These are phyloP conservation scores for Aspergillus asperescens DNA, from an alignment of 495 filamentous ascomycete species.

Conservation along the genomic window DNA sequence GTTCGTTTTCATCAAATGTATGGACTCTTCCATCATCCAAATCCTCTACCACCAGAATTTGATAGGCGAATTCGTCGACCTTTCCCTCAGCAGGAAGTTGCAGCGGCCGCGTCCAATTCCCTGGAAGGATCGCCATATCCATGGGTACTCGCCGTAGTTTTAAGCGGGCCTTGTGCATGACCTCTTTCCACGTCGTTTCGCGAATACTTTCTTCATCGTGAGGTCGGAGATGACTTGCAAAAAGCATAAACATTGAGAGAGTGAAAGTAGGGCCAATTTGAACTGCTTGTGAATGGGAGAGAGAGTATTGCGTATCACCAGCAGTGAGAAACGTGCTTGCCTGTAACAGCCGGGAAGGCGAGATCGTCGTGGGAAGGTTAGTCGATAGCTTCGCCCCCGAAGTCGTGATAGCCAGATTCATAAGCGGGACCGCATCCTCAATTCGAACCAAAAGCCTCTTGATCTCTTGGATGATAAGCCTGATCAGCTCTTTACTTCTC, in stretches of 20 bases:
- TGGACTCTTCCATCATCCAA: slow-evolving; percentile 88
- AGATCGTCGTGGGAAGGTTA: slow-evolving; percentile 72
- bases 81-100: slow-evolving; percentile 47
- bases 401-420: slow-evolving; percentile 92
- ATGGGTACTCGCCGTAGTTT: slow-evolving; percentile 63
- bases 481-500: slow-evolving; percentile 56
- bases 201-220: slow-evolving; percentile 59
- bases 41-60: slow-evolving; percentile 86
- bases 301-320: slow-evolving; percentile 78
- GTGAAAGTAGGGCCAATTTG: slow-evolving; percentile 88
- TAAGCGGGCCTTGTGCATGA: slow-evolving; percentile 88
- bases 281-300: slow-evolving; percentile 56
- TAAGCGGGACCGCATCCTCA: slow-evolving; percentile 87
- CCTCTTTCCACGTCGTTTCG: slow-evolving; percentile 93
- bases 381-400: slow-evolving; percentile 84
- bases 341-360: slow-evolving; percentile 85
- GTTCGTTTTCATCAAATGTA: slow-evolving; percentile 62
- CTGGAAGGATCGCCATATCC: slow-evolving; percentile 28
- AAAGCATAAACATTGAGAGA: slow-evolving; percentile 94
- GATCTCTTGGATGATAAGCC: slow-evolving; percentile 68
- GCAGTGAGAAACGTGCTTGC: slow-evolving; percentile 88
- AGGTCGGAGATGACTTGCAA: slow-evolving; percentile 67
- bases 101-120: slow-evolving; percentile 8
- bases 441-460: slow-evolving; percentile 70
- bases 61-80: slow-evolving; percentile 76